These are phyloP conservation scores for Calonectria multiphialidica DNA, from an alignment of 2,329 filamentous ascomycete species.

Conservation along the genomic window DNA sequence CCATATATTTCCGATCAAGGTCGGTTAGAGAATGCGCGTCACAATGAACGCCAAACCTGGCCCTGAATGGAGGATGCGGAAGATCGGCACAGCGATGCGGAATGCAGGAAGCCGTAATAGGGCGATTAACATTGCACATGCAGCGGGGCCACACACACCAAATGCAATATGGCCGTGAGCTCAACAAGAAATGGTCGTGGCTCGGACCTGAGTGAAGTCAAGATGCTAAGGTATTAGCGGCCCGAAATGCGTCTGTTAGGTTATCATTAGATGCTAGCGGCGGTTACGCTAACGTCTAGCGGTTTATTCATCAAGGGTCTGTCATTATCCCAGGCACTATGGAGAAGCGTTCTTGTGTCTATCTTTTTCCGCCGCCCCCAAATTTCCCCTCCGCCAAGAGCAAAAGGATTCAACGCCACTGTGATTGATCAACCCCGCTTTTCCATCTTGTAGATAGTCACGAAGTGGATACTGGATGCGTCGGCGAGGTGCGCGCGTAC, in stretches of 20 bases:
- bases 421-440: background rate
- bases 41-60: constrained; percentile 12
- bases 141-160: constrained; percentile 13
- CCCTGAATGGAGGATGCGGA: constrained; percentile 29
- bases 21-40: constrained; percentile 20
- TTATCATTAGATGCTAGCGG: background rate
- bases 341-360: background rate
- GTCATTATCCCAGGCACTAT: background rate
- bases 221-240: constrained; percentile 20
- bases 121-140: constrained; percentile 14
- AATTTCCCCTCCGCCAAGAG: background rate
- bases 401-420: no score
- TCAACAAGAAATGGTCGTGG: constrained; percentile 25
- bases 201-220: constrained; percentile 24
- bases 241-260: no score
- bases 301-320: background rate
- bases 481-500: background rate
- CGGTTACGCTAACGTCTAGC: no score
- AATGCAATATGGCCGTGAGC: constrained; percentile 24
- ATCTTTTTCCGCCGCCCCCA: background rate
- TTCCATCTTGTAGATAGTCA: background rate
- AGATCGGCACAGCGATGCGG: constrained; percentile 21
- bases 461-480: background rate
- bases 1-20: constrained; percentile 23
- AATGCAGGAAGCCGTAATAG: constrained; percentile 10